Conservation (phyloP, 2,329 filamentous ascomycete species). For the Zymoseptoria passerinii region DNA sequence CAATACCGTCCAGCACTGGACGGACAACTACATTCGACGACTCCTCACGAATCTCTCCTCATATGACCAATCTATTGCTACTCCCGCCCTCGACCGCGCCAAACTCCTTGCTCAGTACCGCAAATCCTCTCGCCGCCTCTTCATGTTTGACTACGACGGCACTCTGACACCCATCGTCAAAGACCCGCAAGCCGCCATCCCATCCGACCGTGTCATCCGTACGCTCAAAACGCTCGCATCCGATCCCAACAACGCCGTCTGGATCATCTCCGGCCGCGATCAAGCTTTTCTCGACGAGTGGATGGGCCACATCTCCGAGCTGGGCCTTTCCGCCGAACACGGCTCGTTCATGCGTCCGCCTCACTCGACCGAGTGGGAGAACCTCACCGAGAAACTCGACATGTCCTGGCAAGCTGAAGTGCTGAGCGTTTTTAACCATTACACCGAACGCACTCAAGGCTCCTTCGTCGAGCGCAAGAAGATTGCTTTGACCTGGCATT, state of each 20-base stretch:
- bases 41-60: slow-evolving; percentile 73
- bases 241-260: slow-evolving; percentile 79
- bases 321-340: slow-evolving; percentile 95
- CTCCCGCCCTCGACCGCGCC: slow-evolving; percentile 70
- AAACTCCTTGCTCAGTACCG: slow-evolving; percentile 67
- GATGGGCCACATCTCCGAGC: slow-evolving; percentile 78
- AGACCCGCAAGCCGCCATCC: slow-evolving; percentile 81
- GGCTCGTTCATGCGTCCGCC: slow-evolving; percentile 90
- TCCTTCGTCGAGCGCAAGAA: slow-evolving; percentile 92
- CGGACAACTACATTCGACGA: slow-evolving; percentile 66
- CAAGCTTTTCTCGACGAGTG: slow-evolving; percentile 85
- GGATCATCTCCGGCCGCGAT: slow-evolving; percentile 95
- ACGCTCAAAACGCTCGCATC: slow-evolving; percentile 71
- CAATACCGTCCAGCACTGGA: slow-evolving; percentile 83
- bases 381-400: slow-evolving; percentile 74
- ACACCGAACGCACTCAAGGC: slow-evolving; percentile 80
- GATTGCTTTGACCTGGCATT: slow-evolving; percentile 94
- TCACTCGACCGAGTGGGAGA: slow-evolving; percentile 70
- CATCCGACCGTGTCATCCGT: slow-evolving; percentile 71
- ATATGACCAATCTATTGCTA: slow-evolving; percentile 65
- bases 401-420: slow-evolving; percentile 92
- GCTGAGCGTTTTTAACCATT: slow-evolving; percentile 74
- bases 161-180: slow-evolving; percentile 92
- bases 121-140: slow-evolving; percentile 67
- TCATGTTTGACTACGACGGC: slow-evolving; percentile 99